phyloP scores from a whole-genome alignment of 2,329 filamentous ascomycete genomes.

The Zarea fungicola region DNA sequence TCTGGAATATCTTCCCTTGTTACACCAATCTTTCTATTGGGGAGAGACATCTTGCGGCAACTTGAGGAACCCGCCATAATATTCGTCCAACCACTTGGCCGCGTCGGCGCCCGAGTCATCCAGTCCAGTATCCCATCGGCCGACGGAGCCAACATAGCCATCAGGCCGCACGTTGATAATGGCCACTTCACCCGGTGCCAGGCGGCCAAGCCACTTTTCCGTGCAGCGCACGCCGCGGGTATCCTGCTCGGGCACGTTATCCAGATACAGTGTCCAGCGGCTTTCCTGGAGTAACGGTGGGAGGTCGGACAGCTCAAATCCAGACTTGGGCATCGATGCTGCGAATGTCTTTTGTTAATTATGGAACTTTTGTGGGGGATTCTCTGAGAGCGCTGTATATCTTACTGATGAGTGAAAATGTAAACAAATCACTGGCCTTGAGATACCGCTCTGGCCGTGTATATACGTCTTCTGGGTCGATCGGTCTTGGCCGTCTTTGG shows the following conservation, averaged over 20 bases:
- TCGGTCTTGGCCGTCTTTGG: slow-evolving; percentile 49
- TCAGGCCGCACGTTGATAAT: slow-evolving; percentile 67
- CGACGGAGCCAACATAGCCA: slow-evolving; percentile 65
- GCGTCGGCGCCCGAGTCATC: slow-evolving; percentile 48
- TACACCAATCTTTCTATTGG: neutral
- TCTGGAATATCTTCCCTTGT: too few relatives aligned
- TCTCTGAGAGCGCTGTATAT: slow-evolving; percentile 13
- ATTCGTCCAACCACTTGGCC: slow-evolving; percentile 49
- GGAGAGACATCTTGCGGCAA: slow-evolving; percentile 28
- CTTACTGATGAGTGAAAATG: slow-evolving; percentile 62
- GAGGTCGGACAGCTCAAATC: slow-evolving; percentile 61
- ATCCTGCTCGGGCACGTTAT: slow-evolving; percentile 55
- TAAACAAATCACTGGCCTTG: slow-evolving; percentile 62
- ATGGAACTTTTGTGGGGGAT: neutral
- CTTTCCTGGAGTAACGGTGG: slow-evolving; percentile 58
- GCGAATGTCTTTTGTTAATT: slow-evolving; percentile 2
- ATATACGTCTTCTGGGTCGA: slow-evolving; percentile 60
- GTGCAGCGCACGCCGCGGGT: slow-evolving; percentile 51
- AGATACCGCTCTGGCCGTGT: slow-evolving; percentile 64
- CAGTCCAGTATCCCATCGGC: slow-evolving; percentile 46
- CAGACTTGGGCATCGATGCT: slow-evolving; percentile 56
- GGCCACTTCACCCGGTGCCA: slow-evolving; percentile 52
- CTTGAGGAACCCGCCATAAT: slow-evolving; percentile 51
- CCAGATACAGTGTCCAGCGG: slow-evolving; percentile 68
- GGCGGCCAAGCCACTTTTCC: slow-evolving; percentile 62